Conservation (phyloP, 108 stramenopile genomes). For the Epipyxis sp. region DNA sequence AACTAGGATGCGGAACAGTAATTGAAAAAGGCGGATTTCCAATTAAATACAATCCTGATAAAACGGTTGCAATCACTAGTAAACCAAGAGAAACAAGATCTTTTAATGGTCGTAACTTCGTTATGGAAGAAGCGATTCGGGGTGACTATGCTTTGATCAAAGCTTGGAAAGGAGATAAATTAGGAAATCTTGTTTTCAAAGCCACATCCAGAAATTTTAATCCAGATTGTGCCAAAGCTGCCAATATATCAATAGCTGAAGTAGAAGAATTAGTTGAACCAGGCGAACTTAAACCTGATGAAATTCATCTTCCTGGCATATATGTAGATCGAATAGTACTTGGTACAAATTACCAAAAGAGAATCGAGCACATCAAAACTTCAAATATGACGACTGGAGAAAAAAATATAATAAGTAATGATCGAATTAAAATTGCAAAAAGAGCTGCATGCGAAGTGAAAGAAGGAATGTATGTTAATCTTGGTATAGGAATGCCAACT, state of each 20-base stretch:
- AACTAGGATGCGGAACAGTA: too few relatives aligned
- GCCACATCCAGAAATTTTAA: conserved; percentile 83
- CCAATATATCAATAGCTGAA: conserved; percentile 73
- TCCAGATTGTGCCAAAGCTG: conserved; percentile 82
- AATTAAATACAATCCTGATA: conserved; percentile 62
- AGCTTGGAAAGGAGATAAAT: conserved; percentile 76
- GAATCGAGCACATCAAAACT: conserved; percentile 64
- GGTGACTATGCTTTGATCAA: conserved; percentile 76
- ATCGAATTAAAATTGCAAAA: conserved; percentile 55
- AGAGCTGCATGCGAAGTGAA: conserved; percentile 82
- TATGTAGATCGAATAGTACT: conserved; percentile 77
- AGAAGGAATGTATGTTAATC: conserved; percentile 87
- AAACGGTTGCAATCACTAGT: too few relatives aligned
- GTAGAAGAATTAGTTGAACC: conserved; percentile 83
- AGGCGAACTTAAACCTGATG: conserved; percentile 75
- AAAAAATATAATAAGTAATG: conserved; percentile 14
- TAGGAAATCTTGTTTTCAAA: conserved; percentile 78
- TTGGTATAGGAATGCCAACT: conserved; percentile 82
- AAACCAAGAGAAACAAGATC: conserved; percentile 61
- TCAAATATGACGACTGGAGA: conserved; percentile 60
- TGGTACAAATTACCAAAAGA: conserved; percentile 71
- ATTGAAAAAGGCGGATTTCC: conserved; percentile 79
- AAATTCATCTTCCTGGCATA: conserved; percentile 80
- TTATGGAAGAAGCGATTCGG: conserved; percentile 77
- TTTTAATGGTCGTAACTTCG: conserved; percentile 70